Base-by-base conservation (phyloP, 441 rosid species). In the Dalechampia spathulata region DNA sequence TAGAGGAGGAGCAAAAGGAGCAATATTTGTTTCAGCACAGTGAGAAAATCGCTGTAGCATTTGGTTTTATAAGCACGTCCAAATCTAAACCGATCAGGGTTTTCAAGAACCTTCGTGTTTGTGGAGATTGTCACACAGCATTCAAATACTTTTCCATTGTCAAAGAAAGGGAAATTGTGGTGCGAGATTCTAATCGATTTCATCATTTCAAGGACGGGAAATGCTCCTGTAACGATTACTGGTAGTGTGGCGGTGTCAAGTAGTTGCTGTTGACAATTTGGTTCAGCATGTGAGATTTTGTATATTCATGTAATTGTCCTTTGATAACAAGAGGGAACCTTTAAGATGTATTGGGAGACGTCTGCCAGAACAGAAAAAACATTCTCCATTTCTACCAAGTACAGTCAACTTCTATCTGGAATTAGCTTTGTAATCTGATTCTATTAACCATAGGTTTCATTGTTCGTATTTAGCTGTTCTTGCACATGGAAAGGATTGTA, bases 41-140 rank as follows among this genome's bases (percentile, higher is more conserved):
- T 23, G 57, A 53, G 26, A 53, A 53, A 38, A 53, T 53, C 15
- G 57, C 44, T 37, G 57, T 53, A 37, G 57, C 57, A 37, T 53
- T 53, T 53, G 57, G 57, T 38, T 53, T 53, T 38, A 53, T 53
- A 37, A 53, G 57, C 20, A 38, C 45, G 3, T 53, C 21, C 0
- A 22, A 38, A 14, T 21, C 45, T 14, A 53, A 53, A 22, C 57
- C 57, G 15, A 38, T 53, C 22, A 40, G 57, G 30, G 57, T 53
- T 9, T 53, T 53, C 10, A 53, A 53, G 77, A 85, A 82, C 61
- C 79, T 82, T 16, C 61, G 84, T 3, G 71, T 82, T 22, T 85
- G 82, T 1, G 76, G 82, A 21, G 93, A 82, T 42, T 85, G 82
- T 50, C 57, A 52, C 13, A 52, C 57, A 52, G 57, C 57, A 36